Evolutionary conservation across 148 eudicot species (phyloP).

Genomic region (Talinum fruticosum): DNA sequence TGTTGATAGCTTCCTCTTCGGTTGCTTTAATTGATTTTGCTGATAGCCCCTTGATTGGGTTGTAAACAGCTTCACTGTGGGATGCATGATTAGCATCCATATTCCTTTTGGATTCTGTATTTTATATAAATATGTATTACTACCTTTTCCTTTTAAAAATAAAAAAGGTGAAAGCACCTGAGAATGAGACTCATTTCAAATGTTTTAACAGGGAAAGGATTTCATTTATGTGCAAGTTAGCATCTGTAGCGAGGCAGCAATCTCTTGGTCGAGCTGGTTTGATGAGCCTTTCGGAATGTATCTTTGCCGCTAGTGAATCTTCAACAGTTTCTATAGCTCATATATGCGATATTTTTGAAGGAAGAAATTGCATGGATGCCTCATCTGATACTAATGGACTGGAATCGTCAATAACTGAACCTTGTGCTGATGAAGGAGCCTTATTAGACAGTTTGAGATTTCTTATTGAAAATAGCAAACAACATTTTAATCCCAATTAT

Average conservation of each 20-base stretch:
- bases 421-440: slow-evolving; percentile 36
- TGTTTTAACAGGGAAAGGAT: slow-evolving; percentile 56
- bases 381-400: slow-evolving; percentile 23
- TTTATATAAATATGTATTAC: too few species aligned
- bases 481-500: slow-evolving; percentile 84
- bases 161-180: not conserved
- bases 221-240: slow-evolving; percentile 56
- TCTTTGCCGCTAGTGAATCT: slow-evolving; percentile 61
- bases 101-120: not conserved
- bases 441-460: slow-evolving; percentile 67
- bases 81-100: not conserved
- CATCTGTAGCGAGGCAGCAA: slow-evolving; percentile 55
- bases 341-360: slow-evolving; percentile 23
- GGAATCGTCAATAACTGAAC: slow-evolving; percentile 21
- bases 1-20: too few species aligned
- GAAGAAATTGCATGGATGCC: slow-evolving; percentile 20
- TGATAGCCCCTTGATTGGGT: not conserved
- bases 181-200: not conserved
- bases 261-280: slow-evolving; percentile 89
- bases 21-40: not conserved
- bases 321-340: slow-evolving; percentile 39
- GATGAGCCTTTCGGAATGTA: slow-evolving; percentile 70
- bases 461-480: slow-evolving; percentile 84
- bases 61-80: not conserved
- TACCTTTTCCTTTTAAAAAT: not conserved